phyloP scores from a whole-genome alignment of 352 stramenopile genomes.

The Phytophthora pluvialis region DNA sequence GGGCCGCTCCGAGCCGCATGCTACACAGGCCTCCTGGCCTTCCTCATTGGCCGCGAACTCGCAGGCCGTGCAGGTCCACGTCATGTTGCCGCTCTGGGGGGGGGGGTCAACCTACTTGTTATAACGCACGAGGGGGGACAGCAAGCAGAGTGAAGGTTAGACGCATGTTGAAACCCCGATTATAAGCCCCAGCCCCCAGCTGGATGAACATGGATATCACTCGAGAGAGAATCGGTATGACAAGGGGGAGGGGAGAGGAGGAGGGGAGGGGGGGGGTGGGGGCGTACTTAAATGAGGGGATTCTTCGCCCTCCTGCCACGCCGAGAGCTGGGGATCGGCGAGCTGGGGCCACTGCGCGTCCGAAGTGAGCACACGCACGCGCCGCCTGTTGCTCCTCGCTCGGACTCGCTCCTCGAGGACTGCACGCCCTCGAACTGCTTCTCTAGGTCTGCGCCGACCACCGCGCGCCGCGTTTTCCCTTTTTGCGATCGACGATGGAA shows the following conservation, averaged over 20 bases:
- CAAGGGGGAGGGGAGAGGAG: neutral
- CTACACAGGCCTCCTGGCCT: constrained; percentile 58
- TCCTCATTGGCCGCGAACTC: constrained; percentile 74
- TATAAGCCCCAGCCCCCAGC: constrained; percentile 13
- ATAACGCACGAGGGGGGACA: constrained; percentile 2
- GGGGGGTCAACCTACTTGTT: constrained; percentile 1
- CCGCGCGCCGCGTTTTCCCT: constrained; percentile 39
- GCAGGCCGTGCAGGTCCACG: constrained; percentile 68
- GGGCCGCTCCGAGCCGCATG: constrained; percentile 58
- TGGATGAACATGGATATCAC: constrained; percentile 8
- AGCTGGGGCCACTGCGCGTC: constrained; percentile 10
- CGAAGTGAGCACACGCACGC: constrained; percentile 1
- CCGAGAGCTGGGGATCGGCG: constrained; percentile 15
- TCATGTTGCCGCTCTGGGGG: constrained; percentile 34
- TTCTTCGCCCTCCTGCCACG: constrained; percentile 9
- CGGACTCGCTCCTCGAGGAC: constrained; percentile 28
- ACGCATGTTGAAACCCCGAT: constrained; percentile 10
- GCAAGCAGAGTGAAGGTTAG: constrained; percentile 14
- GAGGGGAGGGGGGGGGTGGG: no score
- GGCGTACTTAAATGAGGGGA: constrained; percentile 25
- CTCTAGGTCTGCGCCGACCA: constrained; percentile 34
- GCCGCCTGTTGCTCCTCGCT: constrained; percentile 22
- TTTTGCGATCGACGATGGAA: constrained; percentile 45
- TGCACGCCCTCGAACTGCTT: constrained; percentile 33
- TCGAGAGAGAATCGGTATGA: constrained; percentile 19